Evolutionary conservation across 345 rosid genomes (phyloP).

Genomic region (Streptanthus diversifolius): DNA sequence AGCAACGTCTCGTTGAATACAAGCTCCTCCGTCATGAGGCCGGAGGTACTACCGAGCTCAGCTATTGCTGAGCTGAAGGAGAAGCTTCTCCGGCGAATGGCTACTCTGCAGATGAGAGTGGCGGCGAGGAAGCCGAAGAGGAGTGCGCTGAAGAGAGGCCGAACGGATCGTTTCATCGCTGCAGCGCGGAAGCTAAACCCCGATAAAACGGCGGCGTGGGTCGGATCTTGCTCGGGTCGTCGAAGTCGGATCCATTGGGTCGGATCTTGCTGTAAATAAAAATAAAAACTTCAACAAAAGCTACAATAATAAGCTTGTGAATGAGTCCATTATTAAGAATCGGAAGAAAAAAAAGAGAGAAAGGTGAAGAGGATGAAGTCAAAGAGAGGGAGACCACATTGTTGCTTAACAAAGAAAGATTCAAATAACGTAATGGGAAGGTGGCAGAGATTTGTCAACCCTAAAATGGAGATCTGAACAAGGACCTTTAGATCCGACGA

Average conservation of each 20-base stretch:
- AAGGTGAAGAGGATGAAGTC: no score
- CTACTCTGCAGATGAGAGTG: constrained; percentile 51
- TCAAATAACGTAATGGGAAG: neutral
- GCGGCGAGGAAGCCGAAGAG: constrained; percentile 51
- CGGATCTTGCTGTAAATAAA: neutral
- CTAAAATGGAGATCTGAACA: neutral
- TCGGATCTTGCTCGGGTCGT: constrained; percentile 22
- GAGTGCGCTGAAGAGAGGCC: constrained; percentile 56
- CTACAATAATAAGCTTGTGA: neutral
- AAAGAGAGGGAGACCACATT: constrained; percentile 12
- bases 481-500: constrained; percentile 1
- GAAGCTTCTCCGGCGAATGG: constrained; percentile 40
- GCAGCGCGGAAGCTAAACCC: constrained; percentile 6
- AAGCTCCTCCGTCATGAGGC: constrained; percentile 23
- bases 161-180: constrained; percentile 68
- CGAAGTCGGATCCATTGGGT: constrained; percentile 37
- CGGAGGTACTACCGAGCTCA: constrained; percentile 31
- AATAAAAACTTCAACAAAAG: neutral
- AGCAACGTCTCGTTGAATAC: constrained; percentile 66
- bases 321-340: no score
- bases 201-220: constrained; percentile 20
- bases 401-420: neutral
- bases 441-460: neutral
- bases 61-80: constrained; percentile 34
- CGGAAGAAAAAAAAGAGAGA: no score